phyloP scores from a whole-genome alignment of 2,329 filamentous ascomycete genomes.

The Fusarium denticulatum region DNA sequence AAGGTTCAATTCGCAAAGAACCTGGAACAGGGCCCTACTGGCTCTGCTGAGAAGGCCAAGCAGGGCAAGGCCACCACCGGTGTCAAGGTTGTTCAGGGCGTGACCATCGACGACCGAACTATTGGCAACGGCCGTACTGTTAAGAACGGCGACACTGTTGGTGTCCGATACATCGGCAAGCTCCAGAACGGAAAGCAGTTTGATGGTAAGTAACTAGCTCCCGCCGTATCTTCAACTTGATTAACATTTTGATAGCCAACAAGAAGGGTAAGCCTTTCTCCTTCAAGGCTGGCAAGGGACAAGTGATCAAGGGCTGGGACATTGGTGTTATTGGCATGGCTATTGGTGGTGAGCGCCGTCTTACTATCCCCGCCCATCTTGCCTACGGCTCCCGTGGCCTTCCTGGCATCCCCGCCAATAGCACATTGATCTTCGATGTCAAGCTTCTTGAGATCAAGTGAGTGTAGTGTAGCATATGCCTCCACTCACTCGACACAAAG shows the following conservation, averaged over 20 bases:
- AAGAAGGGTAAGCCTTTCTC: constrained; percentile 98
- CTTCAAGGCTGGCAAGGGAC: constrained; percentile 92
- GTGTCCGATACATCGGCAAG: constrained; percentile 99
- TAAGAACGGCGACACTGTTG: constrained; percentile 90
- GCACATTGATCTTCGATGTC: constrained; percentile 90
- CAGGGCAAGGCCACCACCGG: constrained; percentile 64
- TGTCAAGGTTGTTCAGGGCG: constrained; percentile 84
- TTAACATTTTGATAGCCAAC: constrained; percentile 72
- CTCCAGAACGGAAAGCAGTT: constrained; percentile 94
- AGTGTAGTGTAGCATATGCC: constrained; percentile 41
- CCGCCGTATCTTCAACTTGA: background rate
- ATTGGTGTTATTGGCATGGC: constrained; percentile 92
- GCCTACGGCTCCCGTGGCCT: constrained; percentile 88
- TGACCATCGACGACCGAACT: constrained; percentile 96
- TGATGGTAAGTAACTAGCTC: constrained; percentile 72
- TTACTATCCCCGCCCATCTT: constrained; percentile 86
- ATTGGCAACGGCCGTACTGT: constrained; percentile 82
- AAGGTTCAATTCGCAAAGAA: constrained; percentile 99
- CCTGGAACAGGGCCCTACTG: constrained; percentile 94
- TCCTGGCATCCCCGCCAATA: constrained; percentile 91
- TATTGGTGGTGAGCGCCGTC: constrained; percentile 90
- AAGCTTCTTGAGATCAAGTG: constrained; percentile 88
- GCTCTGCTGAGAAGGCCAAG: constrained; percentile 64
- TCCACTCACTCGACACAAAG: constrained; percentile 15
- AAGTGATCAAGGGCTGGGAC: constrained; percentile 99